Evolutionary conservation across 176 grass and related monocot genomes (phyloP).

Genomic region (Triticum monococcum): DNA sequence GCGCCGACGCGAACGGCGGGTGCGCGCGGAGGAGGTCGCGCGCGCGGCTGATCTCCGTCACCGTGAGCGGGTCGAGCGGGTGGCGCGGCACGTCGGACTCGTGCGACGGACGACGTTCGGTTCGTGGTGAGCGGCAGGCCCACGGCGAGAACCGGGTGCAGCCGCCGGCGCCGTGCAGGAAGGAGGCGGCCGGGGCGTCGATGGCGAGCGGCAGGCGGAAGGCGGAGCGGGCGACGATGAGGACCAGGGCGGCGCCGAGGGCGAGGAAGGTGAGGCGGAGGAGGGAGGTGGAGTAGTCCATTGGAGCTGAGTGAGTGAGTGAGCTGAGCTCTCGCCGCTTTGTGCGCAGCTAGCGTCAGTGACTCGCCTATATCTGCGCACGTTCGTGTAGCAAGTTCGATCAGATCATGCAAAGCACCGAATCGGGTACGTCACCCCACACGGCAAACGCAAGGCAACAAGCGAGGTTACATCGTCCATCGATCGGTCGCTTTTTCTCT

Average conservation of each 20-base stretch:
- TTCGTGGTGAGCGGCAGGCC: conserved; percentile 19
- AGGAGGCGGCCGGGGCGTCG: neutral
- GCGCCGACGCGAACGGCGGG: conserved; percentile 55
- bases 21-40: conserved; percentile 56
- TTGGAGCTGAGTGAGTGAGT: neutral
- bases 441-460: conserved; percentile 7
- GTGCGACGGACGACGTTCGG: neutral
- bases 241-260: conserved; percentile 47
- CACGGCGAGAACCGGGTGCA: conserved; percentile 44
- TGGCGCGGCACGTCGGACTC: conserved; percentile 49
- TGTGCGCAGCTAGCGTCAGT: neutral
- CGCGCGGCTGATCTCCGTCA: conserved; percentile 60
- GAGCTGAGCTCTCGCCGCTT: neutral
- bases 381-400: neutral
- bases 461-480: neutral
- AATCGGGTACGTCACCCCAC: neutral
- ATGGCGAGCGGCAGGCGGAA: conserved; percentile 23
- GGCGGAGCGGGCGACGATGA: conserved; percentile 48
- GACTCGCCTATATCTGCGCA: neutral
- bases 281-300: conserved; percentile 61
- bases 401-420: neutral
- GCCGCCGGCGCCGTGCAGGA: conserved; percentile 21
- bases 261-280: conserved; percentile 61
- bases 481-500: neutral
- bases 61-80: conserved; percentile 72